Base-by-base conservation (phyloP, 1,284 basidiomycete genomes). In the Mycosarcoma maydis region DNA sequence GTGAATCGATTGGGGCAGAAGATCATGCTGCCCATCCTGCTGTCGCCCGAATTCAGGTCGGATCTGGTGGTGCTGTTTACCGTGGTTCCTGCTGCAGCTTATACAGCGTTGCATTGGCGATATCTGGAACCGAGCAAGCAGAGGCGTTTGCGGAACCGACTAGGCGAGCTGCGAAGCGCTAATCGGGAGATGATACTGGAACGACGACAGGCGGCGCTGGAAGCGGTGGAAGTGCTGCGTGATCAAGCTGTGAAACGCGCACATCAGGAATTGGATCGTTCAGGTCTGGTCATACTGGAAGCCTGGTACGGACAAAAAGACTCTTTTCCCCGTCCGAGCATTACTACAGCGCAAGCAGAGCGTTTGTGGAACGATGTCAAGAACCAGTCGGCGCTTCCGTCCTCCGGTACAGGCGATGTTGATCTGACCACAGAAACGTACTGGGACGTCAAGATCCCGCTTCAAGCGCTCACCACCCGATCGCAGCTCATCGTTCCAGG, bases 391-490 rank as follows among this genome's bases (percentile, higher is more conserved):
- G 8, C 39, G n/a, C n/a, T n/a, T n/a, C 4, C 7, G 32, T 8
- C 9, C 34, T 6, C n/a, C 22, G 2, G 33, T n/a, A 3, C n/a
- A 34, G 8, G 36, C 43, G 5, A n/a, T n/a, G n/a, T n/a, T n/a
- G 38, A 20, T 16, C 33, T 37, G n/a, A 48, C 39, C 1, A 30
- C 32, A 11, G 66, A 69, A 26, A 84, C 90, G 23, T 83, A 85
- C 40, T 86, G 92, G 67, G 88, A 93, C 81, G 91, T 94, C 33
- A 90, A 88, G 17, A 84, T 90, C 27, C 87, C 93, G 4, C 78
- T 95, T 24, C 92, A 94, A 84, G 88, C 91, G 22, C 85, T 95
- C 16, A 90, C 94, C 40, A 86, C 87, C 67, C 86, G 89, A 67
- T 89, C 89, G 42, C 90, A 92, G 78, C 80, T 96, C 43, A 87